Evolutionary conservation across 2,329 filamentous ascomycete species (phyloP), one percentile per base, ranked within the genome.

Genomic region (Colletotrichum eremochloae): DNA sequence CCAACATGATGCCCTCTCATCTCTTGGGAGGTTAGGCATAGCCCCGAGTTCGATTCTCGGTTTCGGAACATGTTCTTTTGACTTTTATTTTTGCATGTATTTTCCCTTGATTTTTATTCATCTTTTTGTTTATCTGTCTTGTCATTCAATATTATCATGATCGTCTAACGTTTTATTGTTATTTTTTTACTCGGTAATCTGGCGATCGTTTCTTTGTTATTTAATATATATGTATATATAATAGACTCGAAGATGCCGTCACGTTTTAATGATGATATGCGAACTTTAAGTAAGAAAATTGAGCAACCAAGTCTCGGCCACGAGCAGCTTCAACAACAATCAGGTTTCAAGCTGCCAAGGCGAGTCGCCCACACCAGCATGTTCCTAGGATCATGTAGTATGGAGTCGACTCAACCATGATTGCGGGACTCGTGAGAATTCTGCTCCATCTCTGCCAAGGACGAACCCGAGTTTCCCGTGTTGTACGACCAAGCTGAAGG

Each of bases 1-100:
- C 67, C 62, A 69, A 69, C 67, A 69, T 69, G 67, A 69, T 69
- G 67, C 67, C 67, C 67, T 70, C 63, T 67, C 55, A 67, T 36
- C 3, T 31, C 3, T 20, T 50, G 68, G 36, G 68, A 48, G 63
- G 63, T 61, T 67, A 61, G 53, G 48, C 63, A 70, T 55, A 67
- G 68, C 68, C 55, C 63, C 68, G 68, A 67, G 63, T 61, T 60
- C 68, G 68, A 70, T 70, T 70, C 68, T 70, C 63, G 63, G 68
- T 67, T 61, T 70, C 63, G 68, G 63, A 70, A 67, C 8, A 40
- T 7, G 1, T 8, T 1, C 1, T 40, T 48, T 46, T 63, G n/a
- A 5, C 1, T 9, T 40, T 55, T 33, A 24, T 24, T 24, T 24
- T 24, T 24, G 24, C 24, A 24, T 15, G 20, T 20, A 24, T 44